phyloP scores from a whole-genome alignment of 1,139 yeast species.

The Protomyces macrosporus region DNA sequence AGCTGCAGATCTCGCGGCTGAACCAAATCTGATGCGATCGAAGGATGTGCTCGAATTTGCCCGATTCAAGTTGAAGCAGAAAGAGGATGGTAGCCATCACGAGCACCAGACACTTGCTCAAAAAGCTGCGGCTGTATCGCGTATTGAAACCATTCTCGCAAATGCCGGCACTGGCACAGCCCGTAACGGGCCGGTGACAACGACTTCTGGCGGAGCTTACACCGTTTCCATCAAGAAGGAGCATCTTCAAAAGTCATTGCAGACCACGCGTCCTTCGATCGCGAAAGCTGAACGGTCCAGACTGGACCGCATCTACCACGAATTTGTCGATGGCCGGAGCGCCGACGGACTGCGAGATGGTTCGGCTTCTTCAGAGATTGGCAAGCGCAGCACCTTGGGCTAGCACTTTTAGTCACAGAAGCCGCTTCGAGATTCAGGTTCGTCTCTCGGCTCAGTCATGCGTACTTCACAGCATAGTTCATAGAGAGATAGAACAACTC shows the following conservation, averaged over 20 bases:
- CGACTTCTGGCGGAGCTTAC: background rate
- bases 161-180: background rate
- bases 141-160: conserved; percentile 24
- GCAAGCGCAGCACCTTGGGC: conserved; percentile 75
- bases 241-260: conserved; percentile 60
- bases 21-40: background rate
- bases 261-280: conserved; percentile 81
- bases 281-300: conserved; percentile 65
- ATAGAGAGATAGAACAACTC: too few relatives aligned
- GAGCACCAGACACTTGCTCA: conserved; percentile 5
- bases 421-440: too few relatives aligned
- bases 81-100: background rate
- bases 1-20: background rate
- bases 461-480: too few relatives aligned
- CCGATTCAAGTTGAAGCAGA: conserved; percentile 1
- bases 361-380: conserved; percentile 71
- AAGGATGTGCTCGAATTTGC: background rate
- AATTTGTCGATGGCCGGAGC: conserved; percentile 64
- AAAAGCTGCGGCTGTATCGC: conserved; percentile 5
- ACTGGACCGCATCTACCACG: conserved; percentile 58
- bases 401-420: conserved; percentile 34
- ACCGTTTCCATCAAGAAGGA: conserved; percentile 45
- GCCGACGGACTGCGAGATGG: conserved; percentile 91
- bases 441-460: too few relatives aligned
- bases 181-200: background rate